Evolutionary conservation across 805 yeast species (phyloP), one percentile per base, ranked within the genome.

Genomic region (Komagataella kurtzmanii): DNA sequence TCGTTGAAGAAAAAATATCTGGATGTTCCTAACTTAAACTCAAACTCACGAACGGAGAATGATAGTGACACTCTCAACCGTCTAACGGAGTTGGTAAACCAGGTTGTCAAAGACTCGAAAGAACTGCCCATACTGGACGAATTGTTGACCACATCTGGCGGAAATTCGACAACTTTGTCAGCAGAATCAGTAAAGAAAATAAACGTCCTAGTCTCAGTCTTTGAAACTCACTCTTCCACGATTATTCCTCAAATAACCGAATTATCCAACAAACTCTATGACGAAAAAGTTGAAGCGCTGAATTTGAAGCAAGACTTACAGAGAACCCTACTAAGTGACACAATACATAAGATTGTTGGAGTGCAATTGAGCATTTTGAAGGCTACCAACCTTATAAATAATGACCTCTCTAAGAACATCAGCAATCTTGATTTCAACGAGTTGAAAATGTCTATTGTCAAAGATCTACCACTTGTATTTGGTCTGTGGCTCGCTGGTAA

Each of bases 381-480:
- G 23, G 57, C 67, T 0, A 68, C 64, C 19, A 63, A 61, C 18
- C 23, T 53, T 1, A 50, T 74, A 10, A 54, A 63, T 4, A 61
- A 58, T 19, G 71, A 68, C 5, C 58, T 71, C 45, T 57, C 65
- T 7, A 60, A 57, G 14, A 61, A 61, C 46, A 54, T 73, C 18
- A 56, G 61, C 12, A 44, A 51, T 1, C 53, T 71, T n/a, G 70
- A 64, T 53, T 60, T 59, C 4, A 50, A 54, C 23, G 72, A 70
- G 52, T 52, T 66, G 7, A 61, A 58, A 21, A 52, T 66, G 12
- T 64, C 67, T 10, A 55, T 61, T 10, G 78, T 83, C 0, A 71
- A 78, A 12, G 93, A 86, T 61, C 60, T 86, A 24, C 95, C 95
- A 0, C 61, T 85, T 10, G 64, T 85, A 1, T 83, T 85, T 61